Evolutionary conservation across 345 rosid species (phyloP), one percentile per base, ranked within the genome.

Genomic region (Lepidium aucheri): DNA sequence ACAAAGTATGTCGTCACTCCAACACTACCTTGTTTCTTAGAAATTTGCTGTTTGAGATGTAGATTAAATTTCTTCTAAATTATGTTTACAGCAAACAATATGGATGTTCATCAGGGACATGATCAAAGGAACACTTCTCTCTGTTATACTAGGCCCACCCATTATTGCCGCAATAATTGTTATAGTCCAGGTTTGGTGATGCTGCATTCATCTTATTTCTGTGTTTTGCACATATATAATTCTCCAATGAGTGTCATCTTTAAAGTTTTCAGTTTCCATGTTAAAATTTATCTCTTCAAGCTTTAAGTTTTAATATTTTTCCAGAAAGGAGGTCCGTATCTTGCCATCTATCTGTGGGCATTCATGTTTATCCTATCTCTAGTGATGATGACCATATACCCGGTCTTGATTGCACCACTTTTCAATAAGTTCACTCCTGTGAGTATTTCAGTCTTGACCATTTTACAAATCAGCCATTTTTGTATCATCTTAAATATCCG

Each of bases 281-380:
- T 40, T 35, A 46, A 18, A 20, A 0, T 34, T 18, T 47, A 28
- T 34, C 43, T 32, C 53, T 54, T 39, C 16, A 12, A 60, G 2
- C 20, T 5, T 41, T 22, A 24, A 53, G 5, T 73, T 38, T 60
- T 69, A 35, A 43, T 63, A 64, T 56, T 63, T 54, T 74, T 70
- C 73, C 94, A 95, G 97, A 95, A 95, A 81, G 99, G 99, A 70
- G 99, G 99, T 73, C 97, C 96, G 68, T 95, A 95, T 77, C 80
- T 95, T 73, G 97, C 99, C 72, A 89, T 95, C 74, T 95, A 91
- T 73, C 91, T 95, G 11, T 95, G 99, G 99, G 95, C 81, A 59
- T 95, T 95, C 75, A 95, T 89, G 93, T 89, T 95, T 72, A 90
- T 83, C 67, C 81, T 91, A 66, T 95, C 96, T 13, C 87, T 95